Conservation (phyloP, 768 basidiomycete species). For the Trametes coccinea region DNA sequence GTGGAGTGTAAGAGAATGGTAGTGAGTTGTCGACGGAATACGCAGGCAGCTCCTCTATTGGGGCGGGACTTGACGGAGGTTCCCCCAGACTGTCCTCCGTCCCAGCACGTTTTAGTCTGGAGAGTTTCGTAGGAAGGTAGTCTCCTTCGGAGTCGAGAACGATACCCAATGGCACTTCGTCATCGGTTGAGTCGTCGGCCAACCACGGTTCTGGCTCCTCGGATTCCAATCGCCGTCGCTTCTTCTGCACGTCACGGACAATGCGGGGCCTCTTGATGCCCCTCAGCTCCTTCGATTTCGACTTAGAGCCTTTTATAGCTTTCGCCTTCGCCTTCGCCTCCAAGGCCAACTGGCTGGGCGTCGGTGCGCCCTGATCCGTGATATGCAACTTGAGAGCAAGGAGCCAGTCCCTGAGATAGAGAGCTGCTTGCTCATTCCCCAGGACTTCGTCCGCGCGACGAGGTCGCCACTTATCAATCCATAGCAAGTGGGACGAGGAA, state of each 20-base stretch:
- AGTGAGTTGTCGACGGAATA: conserved; percentile 1
- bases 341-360: not conserved
- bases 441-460: conserved; percentile 71
- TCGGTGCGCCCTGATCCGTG: not conserved
- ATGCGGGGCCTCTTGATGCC: conserved; percentile 61
- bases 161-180: conserved; percentile 38
- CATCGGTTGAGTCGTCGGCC: conserved; percentile 37
- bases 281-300: conserved; percentile 31
- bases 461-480: conserved; percentile 79
- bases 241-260: conserved; percentile 56
- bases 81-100: not conserved
- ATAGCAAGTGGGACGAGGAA: conserved; percentile 45
- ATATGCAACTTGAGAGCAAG: conserved; percentile 64
- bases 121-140: not conserved
- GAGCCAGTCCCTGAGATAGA: conserved; percentile 80
- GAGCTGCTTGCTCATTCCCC: conserved; percentile 71
- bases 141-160: conserved; percentile 27
- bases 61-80: not conserved
- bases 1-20: conserved; percentile 10
- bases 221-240: conserved; percentile 54
- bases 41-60: conserved; percentile 1
- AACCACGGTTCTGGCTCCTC: conserved; percentile 58
- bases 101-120: not conserved
- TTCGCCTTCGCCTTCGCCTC: conserved; percentile 13
- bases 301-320: conserved; percentile 25